phyloP scores from a whole-genome alignment of 129 eudicot species.

The Ambrosia artemisiifolia region DNA sequence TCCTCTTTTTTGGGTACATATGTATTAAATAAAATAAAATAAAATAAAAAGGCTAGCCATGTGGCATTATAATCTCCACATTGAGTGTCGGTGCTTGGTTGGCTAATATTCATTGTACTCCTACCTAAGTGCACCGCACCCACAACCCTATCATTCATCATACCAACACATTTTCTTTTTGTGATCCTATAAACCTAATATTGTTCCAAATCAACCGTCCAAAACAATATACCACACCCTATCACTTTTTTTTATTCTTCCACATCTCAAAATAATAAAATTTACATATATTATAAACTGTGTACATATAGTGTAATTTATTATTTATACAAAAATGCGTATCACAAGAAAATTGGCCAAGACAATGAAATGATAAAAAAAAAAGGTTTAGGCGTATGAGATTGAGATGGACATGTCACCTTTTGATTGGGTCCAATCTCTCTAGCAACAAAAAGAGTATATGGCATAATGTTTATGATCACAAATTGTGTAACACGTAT shows the following conservation, averaged over 20 bases:
- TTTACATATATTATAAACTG: not conserved
- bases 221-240: not conserved
- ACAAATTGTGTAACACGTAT: no score
- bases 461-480: no score
- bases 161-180: not conserved
- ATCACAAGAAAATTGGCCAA: no score
- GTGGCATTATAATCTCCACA: constrained; percentile 17
- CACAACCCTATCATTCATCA: not conserved
- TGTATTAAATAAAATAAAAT: not conserved
- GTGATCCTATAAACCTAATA: not conserved
- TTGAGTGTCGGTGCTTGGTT: constrained; percentile 25
- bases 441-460: no score
- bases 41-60: constrained; percentile 12
- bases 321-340: no score
- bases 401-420: no score
- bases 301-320: not conserved
- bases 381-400: no score
- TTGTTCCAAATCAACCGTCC: not conserved
- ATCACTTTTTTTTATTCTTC: not conserved
- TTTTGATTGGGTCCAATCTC: no score
- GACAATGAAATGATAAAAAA: no score
- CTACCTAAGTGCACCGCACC: constrained; percentile 8
- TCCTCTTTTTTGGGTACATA: no score
- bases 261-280: not conserved
- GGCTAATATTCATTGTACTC: constrained; percentile 19